Evolutionary conservation across 1,284 basidiomycete species (phyloP), one percentile per base, ranked within the genome.

Genomic region (Boletus smithii): DNA sequence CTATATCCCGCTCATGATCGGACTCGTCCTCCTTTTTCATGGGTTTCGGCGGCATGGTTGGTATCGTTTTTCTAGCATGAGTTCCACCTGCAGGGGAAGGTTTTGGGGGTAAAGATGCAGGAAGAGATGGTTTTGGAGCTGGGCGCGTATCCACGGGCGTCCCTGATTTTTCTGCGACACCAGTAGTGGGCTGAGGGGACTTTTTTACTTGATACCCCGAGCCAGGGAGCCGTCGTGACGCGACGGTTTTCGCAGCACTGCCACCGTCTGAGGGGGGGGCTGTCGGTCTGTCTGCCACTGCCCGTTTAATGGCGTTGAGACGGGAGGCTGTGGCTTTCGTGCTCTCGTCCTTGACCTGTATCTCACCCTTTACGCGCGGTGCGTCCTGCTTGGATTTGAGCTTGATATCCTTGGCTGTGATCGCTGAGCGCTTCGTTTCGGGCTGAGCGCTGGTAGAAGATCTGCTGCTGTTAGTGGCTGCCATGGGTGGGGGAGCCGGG

Each of bases 301-400:
- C 66, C n/a, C 68, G 69, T 42, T 67, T 73, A 22, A 55, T 50
- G 10, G 57, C 41, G 17, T 53, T 52, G 8, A 54, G 31, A 34
- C 56, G 47, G 40, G 58, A 39, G 53, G 47, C 34, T 1, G 56
- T 50, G 14, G 50, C 46, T 30, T 55, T 65, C 8, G 54, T 39
- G 46, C 79, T 73, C 62, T 84, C 80, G 56, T 83, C 76, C 65
- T 77, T 82, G 61, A 76, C 73, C 53, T 65, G 67, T 20, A 79
- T 69, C 50, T 76, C 75, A 11, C 69, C 69, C 44, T 73, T 74
- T 1, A 57, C n/a, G 6, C 65, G 67, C 47, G 70, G 61, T 7
- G 62, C 18, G 49, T 74, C 77, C 8, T 68, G 57, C 56, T 74
- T 77, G 5, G 56, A 50, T 55, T 74, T 77, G 31, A 69, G 66